phyloP scores from a whole-genome alignment of 352 stramenopile genomes.

The Phytophthora agathidicida region DNA sequence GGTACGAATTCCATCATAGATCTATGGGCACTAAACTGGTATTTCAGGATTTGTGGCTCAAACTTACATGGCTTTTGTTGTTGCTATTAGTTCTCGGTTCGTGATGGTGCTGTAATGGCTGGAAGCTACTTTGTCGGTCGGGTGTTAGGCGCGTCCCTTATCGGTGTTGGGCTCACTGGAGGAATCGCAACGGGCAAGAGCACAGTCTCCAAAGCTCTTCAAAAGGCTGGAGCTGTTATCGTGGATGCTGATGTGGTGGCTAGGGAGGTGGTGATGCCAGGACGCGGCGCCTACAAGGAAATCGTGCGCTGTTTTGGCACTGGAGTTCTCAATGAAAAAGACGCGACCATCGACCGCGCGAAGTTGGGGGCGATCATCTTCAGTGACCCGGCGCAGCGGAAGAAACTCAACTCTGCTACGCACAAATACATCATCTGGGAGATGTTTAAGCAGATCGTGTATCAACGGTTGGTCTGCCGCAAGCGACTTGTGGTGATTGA shows the following conservation, averaged over 20 bases:
- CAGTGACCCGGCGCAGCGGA: conserved; percentile 69
- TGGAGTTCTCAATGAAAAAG: conserved; percentile 73
- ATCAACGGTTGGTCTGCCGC: conserved; percentile 70
- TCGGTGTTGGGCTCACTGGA: conserved; percentile 82
- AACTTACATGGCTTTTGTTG: conserved; percentile 8
- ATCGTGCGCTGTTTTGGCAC: conserved; percentile 80
- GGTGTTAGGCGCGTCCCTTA: conserved; percentile 56
- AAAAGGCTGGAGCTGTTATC: conserved; percentile 65
- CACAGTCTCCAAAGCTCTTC: conserved; percentile 73
- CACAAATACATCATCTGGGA: conserved; percentile 89
- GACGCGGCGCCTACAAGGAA: conserved; percentile 69
- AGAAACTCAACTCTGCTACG: conserved; percentile 80
- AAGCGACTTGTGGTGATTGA: conserved; percentile 82
- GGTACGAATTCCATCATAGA: conserved; percentile 30
- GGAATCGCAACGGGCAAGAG: conserved; percentile 88
- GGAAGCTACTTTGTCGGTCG: conserved; percentile 45
- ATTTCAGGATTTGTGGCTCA: neutral
- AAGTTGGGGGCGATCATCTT: conserved; percentile 90
- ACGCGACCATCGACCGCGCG: conserved; percentile 79
- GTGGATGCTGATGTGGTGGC: conserved; percentile 86
- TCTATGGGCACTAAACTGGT: conserved; percentile 12
- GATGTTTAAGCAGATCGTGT: conserved; percentile 88
- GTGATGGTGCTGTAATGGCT: conserved; percentile 27
- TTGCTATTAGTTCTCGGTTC: conserved; percentile 44
- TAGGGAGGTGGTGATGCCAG: conserved; percentile 79